phyloP scores from a whole-genome alignment of 2,329 filamentous ascomycete species.

The Metarhizium sp. region DNA sequence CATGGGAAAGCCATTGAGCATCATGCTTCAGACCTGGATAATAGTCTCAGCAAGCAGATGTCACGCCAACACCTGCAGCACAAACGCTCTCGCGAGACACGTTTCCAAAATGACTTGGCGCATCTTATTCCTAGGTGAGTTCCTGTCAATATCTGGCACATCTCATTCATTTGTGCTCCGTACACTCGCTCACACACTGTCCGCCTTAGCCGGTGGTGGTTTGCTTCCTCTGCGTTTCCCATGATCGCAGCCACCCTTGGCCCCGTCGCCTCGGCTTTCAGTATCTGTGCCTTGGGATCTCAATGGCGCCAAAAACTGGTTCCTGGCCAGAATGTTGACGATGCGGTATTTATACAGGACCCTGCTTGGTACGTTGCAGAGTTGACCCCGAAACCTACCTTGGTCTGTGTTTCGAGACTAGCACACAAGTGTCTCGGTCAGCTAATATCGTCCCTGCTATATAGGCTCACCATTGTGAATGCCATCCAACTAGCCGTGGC shows the following conservation, averaged over 20 bases:
- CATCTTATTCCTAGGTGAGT: conserved; percentile 36
- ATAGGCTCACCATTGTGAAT: conserved; percentile 66
- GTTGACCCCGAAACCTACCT: no score
- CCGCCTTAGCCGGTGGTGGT: conserved; percentile 50
- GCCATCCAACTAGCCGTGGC: conserved; percentile 68
- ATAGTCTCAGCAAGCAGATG: conserved; percentile 10
- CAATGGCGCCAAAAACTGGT: conserved; percentile 59
- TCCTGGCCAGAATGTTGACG: conserved; percentile 35
- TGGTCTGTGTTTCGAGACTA: not conserved
- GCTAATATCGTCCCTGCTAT: not conserved
- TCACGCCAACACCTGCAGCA: not conserved
- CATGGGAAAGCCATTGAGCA: conserved; percentile 27
- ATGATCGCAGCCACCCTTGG: conserved; percentile 78
- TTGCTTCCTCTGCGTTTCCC: conserved; percentile 57
- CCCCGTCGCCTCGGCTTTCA: conserved; percentile 80
- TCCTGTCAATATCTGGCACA: not conserved
- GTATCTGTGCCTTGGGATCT: conserved; percentile 74
- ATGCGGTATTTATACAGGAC: conserved; percentile 49
- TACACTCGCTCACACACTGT: not conserved
- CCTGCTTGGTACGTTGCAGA: conserved; percentile 53
- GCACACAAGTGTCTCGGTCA: not conserved
- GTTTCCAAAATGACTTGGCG: conserved; percentile 27
- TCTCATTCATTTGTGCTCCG: not conserved
- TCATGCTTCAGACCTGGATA: conserved; percentile 19
- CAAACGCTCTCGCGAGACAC: conserved; percentile 11